Conservation (phyloP, 495 filamentous ascomycete genomes). For the Corynascus novoguineensis region DNA sequence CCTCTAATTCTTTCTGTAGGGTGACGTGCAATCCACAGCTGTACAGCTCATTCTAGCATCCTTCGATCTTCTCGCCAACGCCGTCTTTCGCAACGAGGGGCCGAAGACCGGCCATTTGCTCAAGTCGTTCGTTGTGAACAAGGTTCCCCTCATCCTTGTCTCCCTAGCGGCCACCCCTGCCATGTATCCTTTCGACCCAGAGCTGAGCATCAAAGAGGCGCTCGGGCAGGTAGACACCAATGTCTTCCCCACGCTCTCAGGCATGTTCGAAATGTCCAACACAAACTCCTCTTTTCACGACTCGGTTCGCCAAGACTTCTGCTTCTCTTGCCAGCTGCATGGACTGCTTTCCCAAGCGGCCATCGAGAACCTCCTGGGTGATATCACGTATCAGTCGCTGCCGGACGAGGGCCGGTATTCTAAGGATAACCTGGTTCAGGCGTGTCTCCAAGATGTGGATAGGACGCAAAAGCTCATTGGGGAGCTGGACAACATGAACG, state of each 20-base stretch:
- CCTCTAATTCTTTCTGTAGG: conserved; percentile 52
- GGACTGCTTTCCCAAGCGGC: conserved; percentile 69
- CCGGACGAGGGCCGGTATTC: conserved; percentile 69
- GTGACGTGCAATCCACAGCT: conserved; percentile 67
- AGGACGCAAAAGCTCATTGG: conserved; percentile 65
- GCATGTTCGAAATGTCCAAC: conserved; percentile 69
- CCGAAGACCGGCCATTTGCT: conserved; percentile 67
- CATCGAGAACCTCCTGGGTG: conserved; percentile 75
- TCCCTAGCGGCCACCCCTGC: conserved; percentile 48
- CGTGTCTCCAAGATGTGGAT: conserved; percentile 67
- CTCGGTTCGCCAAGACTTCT: conserved; percentile 83
- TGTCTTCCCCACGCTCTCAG: conserved; percentile 72
- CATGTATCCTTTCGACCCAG: conserved; percentile 62
- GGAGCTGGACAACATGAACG: conserved; percentile 88
- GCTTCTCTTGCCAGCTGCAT: conserved; percentile 86
- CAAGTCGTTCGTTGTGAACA: conserved; percentile 89
- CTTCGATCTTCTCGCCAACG: conserved; percentile 85
- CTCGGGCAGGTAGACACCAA: conserved; percentile 70
- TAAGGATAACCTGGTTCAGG: conserved; percentile 67
- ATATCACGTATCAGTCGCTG: conserved; percentile 76
- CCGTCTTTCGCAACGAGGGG: conserved; percentile 72
- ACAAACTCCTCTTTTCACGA: conserved; percentile 68
- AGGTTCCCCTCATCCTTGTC: conserved; percentile 72
- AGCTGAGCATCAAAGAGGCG: conserved; percentile 75
- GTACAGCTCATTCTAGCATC: conserved; percentile 79